Evolutionary conservation across 495 filamentous ascomycete genomes (phyloP).

Genomic region (Talaromyces thailandensis): DNA sequence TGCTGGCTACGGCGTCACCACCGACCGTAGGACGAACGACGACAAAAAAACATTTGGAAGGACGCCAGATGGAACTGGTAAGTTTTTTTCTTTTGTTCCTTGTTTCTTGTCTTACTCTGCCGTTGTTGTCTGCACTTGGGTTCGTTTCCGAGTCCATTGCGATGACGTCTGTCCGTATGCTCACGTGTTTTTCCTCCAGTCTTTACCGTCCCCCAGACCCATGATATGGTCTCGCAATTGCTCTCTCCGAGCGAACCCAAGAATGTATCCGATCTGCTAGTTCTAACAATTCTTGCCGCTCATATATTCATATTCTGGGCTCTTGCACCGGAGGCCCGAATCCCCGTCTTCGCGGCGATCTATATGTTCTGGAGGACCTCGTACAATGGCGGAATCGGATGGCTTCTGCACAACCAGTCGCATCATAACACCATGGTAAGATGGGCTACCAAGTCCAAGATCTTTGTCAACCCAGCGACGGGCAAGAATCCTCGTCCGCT

Average conservation of each 20-base stretch:
- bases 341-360: slow-evolving; percentile 66
- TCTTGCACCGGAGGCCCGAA: slow-evolving; percentile 56
- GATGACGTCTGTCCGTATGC: neutral
- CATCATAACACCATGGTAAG: slow-evolving; percentile 74
- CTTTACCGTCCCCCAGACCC: slow-evolving; percentile 90
- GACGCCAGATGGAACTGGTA: slow-evolving; percentile 84
- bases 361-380: slow-evolving; percentile 88
- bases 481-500: slow-evolving; percentile 73
- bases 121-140: neutral
- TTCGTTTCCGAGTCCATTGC: neutral
- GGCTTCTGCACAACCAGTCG: slow-evolving; percentile 81
- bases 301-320: slow-evolving; percentile 64
- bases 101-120: neutral
- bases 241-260: slow-evolving; percentile 93
- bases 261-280: slow-evolving; percentile 75
- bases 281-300: slow-evolving; percentile 68
- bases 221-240: slow-evolving; percentile 98
- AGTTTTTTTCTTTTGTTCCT: slow-evolving; percentile 21
- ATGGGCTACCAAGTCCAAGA: slow-evolving; percentile 76
- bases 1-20: slow-evolving; percentile 20
- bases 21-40: slow-evolving; percentile 30
- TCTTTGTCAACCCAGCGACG: slow-evolving; percentile 76
- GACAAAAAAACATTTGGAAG: slow-evolving; percentile 79
- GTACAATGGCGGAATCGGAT: slow-evolving; percentile 93
- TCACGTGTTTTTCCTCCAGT: slow-evolving; percentile 42